phyloP scores from a whole-genome alignment of 768 basidiomycete genomes.

The Gyrodon lividus region DNA sequence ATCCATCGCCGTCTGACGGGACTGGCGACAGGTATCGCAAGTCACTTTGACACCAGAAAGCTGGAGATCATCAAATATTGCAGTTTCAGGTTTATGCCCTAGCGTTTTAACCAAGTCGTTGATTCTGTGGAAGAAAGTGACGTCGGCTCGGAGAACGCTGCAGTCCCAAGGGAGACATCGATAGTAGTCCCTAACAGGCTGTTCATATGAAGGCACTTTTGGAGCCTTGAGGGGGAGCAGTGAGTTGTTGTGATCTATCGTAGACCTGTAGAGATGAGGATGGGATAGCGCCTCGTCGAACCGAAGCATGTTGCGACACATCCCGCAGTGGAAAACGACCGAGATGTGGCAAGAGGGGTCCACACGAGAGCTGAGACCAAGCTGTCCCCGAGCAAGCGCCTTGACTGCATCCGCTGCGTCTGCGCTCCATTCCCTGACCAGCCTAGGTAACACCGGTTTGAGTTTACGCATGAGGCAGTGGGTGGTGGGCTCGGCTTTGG shows the following conservation, averaged over 20 bases:
- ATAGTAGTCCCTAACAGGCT: not conserved
- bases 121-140: not conserved
- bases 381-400: not conserved
- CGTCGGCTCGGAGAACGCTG: slow-evolving; percentile 7
- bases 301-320: not conserved
- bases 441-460: not conserved
- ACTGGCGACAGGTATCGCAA: slow-evolving; percentile 6
- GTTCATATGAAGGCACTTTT: not conserved
- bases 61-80: not conserved
- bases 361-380: slow-evolving; percentile 1
- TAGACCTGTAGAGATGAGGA: slow-evolving; percentile 2
- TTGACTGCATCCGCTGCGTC: slow-evolving; percentile 10
- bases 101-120: slow-evolving; percentile 11
- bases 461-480: not conserved
- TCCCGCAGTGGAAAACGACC: slow-evolving; percentile 13
- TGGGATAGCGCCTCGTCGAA: slow-evolving; percentile 11
- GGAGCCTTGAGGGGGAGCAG: no score
- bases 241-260: no score
- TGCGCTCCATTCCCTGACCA: slow-evolving; percentile 8
- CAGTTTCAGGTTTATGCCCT: slow-evolving; percentile 6
- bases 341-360: slow-evolving; percentile 5
- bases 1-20: not conserved
- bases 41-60: slow-evolving; percentile 5
- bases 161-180: not conserved
- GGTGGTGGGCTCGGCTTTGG: not conserved